A percentile compares a stretch with the other conserved stretches of the same genome.
phyloP scores from a whole-genome alignment of 352 stramenopile genomes.

The Globisporangium polare region DNA sequence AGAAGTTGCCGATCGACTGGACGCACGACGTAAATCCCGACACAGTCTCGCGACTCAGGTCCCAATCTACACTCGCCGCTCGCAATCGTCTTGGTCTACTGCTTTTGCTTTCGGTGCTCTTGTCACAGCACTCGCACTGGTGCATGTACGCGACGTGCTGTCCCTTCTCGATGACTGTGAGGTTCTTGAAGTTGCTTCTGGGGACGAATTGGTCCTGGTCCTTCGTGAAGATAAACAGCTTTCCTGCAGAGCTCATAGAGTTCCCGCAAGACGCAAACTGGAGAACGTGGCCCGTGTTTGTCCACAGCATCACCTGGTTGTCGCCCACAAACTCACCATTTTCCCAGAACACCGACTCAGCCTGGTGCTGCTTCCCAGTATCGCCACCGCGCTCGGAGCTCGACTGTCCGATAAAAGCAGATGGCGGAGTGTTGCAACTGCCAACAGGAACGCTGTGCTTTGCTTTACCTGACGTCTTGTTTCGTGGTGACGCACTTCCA shows the following conservation, averaged over 20 bases:
- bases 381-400: background rate
- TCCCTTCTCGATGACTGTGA: slow-evolving; percentile 47
- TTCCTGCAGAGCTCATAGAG: slow-evolving; percentile 27
- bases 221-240: slow-evolving; percentile 84
- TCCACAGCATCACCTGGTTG: slow-evolving; percentile 64
- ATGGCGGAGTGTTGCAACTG: slow-evolving; percentile 48
- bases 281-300: slow-evolving; percentile 58
- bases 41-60: background rate
- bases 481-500: slow-evolving; percentile 19
- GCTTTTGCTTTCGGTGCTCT: background rate
- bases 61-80: background rate
- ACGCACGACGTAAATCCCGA: slow-evolving; percentile 53
- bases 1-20: slow-evolving; percentile 20
- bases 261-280: slow-evolving; percentile 40
- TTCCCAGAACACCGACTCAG: slow-evolving; percentile 38
- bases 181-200: slow-evolving; percentile 60
- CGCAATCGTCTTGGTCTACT: background rate
- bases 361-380: background rate
- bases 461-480: slow-evolving; percentile 20
- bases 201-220: slow-evolving; percentile 77
- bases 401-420: slow-evolving; percentile 20
- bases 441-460: slow-evolving; percentile 35
- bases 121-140: slow-evolving; percentile 49
- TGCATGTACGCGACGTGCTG: slow-evolving; percentile 51
- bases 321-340: slow-evolving; percentile 67